These are phyloP conservation scores for Paracoccidioides lutzii DNA, from an alignment of 2,329 filamentous ascomycete species.

Conservation along the genomic window DNA sequence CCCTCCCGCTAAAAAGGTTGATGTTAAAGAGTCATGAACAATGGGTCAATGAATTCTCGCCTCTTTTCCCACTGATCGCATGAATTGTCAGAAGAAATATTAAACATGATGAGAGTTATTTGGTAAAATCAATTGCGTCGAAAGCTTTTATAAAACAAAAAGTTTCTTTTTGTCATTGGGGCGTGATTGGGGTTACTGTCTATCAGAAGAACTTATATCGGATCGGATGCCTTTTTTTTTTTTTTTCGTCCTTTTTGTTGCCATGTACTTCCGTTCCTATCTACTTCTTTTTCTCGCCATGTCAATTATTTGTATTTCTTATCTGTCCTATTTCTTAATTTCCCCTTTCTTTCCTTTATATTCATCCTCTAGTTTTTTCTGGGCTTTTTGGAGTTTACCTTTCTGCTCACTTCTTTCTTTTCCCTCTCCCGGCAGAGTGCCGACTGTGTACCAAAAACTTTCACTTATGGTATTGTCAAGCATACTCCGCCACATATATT, in stretches of 20 bases:
- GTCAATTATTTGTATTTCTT: too few species aligned
- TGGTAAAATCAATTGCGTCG: background rate
- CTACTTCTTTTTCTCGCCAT: too few species aligned
- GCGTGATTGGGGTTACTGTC: background rate
- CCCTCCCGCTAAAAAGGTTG: conserved; percentile 37
- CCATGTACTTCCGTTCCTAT: too few species aligned
- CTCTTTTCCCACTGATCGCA: background rate
- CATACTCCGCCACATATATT: too few species aligned
- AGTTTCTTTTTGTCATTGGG: background rate
- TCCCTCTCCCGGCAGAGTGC: background rate
- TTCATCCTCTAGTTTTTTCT: background rate
- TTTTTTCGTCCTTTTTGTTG: background rate
- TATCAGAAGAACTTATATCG: background rate
- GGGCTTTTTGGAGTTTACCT: background rate
- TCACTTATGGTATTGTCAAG: too few species aligned
- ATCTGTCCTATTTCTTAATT: background rate
- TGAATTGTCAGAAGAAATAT: background rate
- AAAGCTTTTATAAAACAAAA: background rate
- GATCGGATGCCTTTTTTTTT: background rate
- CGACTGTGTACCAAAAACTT: background rate
- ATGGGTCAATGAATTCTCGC: background rate
- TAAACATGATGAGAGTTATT: background rate
- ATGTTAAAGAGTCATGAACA: conserved; percentile 29
- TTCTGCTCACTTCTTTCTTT: background rate
- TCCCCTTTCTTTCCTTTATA: background rate